Percentiles rank a stretch among this genome's conserved stretches.
phyloP scores from a whole-genome alignment of 228 moss, liverwort and hornwort genomes.

The Sphagnum fallax region DNA sequence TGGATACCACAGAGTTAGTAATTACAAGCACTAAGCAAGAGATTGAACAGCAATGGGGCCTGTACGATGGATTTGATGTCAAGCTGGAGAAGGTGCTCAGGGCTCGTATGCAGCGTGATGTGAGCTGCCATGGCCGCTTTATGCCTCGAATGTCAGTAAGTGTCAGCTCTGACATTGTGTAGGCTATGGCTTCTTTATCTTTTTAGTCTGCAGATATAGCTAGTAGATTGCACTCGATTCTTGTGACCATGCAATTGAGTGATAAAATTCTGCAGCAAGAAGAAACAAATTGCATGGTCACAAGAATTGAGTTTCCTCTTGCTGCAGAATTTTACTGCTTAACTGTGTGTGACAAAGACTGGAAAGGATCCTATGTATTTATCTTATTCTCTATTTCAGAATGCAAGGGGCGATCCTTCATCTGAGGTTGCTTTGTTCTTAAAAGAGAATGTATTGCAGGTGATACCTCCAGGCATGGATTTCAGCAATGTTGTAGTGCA shows the following conservation, averaged over 20 bases:
- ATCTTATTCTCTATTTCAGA: too few relatives aligned
- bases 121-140: constrained; percentile 47
- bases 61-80: constrained; percentile 49
- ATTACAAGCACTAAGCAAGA: constrained; percentile 57
- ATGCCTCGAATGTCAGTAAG: constrained; percentile 64
- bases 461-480: constrained; percentile 61
- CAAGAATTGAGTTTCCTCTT: neutral
- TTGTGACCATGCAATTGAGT: neutral
- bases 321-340: neutral
- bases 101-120: constrained; percentile 29
- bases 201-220: too few relatives aligned
- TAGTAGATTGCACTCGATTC: neutral
- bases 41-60: constrained; percentile 56
- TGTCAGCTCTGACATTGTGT: constrained; percentile 1
- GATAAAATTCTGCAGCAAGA: neutral
- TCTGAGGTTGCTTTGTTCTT: too few relatives aligned
- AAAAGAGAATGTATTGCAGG: constrained; percentile 12
- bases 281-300: too few relatives aligned
- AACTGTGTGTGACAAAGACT: neutral
- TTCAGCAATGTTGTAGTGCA: constrained; percentile 55
- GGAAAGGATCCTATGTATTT: too few relatives aligned
- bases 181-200: too few relatives aligned
- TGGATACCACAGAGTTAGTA: constrained; percentile 54
- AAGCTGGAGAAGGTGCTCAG: constrained; percentile 40
- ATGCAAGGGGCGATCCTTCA: too few relatives aligned